Evolutionary conservation across 2,329 filamentous ascomycete genomes (phyloP), one percentile per base, ranked within the genome.

Genomic region (Fusarium tuaranense): DNA sequence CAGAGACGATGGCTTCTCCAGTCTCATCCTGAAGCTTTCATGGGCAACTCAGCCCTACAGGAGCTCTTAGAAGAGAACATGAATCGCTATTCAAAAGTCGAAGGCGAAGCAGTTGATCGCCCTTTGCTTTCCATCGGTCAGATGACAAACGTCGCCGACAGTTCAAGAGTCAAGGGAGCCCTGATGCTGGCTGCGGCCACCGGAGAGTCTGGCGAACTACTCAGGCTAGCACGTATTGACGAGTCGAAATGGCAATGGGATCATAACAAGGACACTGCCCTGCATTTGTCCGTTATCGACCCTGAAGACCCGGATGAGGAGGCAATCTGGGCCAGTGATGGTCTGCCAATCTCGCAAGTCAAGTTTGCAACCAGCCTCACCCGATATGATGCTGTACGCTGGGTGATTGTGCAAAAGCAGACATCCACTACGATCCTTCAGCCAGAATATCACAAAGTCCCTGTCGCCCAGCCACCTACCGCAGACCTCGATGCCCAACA

Each of bases 121-220:
- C 72, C 79, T 4, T 63, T 92, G 6, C 84, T 94, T 25, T 87
- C 88, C 3, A 83, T 90, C 32, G 92, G 92, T 1, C 87, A 89
- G 67, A 85, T 90, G 72, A 80, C 83, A 2, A 84, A 89, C 72
- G 70, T 82, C 20, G 84, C 82, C 44, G 67, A 80, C 20, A 75
- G 78, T 4, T 75, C 67, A 32, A 78, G 63, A 36, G 55, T 74
- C 36, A 73, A 67, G 2, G 80, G 78, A 18, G 80, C 81, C 14
- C 81, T 83, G 2, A 80, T 84, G 74, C 84, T 87, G 70, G 89
- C 84, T 71, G 87, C 83, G 76, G 87, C 84, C 7, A 84, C 87
- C 3, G 92, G 92, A n/a, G 85, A 87, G 59, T 87, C 86, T 16
- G 89, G 90, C 2, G 88, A 92, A 72, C 82, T 89, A 2, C 81